A percentile compares a stretch with the other conserved stretches of the same genome.
Evolutionary conservation across 2,329 filamentous ascomycete species (phyloP).

Genomic region (Colletotrichum horii): DNA sequence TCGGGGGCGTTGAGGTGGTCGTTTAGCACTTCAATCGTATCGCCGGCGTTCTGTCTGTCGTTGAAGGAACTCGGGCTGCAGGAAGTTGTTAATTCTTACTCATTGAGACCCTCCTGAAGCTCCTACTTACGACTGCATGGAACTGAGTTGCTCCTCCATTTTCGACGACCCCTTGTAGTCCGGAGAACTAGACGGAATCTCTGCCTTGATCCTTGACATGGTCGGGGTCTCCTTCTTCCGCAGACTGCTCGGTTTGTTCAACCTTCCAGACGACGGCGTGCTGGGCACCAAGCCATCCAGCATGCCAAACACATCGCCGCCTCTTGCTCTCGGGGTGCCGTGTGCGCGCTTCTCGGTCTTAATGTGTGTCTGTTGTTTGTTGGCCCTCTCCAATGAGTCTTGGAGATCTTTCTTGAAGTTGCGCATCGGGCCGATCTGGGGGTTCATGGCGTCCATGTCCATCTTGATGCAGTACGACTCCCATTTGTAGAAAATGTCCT

Average conservation of each 20-base stretch:
- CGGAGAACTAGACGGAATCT: slow-evolving; percentile 49
- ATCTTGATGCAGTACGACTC: slow-evolving; percentile 97
- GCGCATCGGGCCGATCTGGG: slow-evolving; percentile 73
- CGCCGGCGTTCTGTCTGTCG: slow-evolving; percentile 79
- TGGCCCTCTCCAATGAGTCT: slow-evolving; percentile 80
- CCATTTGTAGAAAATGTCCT: slow-evolving; percentile 98
- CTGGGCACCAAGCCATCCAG: slow-evolving; percentile 73
- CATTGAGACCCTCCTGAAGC: background rate
- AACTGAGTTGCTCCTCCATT: slow-evolving; percentile 43
- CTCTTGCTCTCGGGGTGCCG: slow-evolving; percentile 68
- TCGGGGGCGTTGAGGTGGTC: slow-evolving; percentile 71
- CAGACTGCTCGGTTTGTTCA: slow-evolving; percentile 30
- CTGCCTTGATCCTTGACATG: slow-evolving; percentile 49
- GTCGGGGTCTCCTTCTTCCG: slow-evolving; percentile 53
- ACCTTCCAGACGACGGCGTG: slow-evolving; percentile 50
- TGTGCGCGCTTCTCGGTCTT: slow-evolving; percentile 67
- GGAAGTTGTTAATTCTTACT: background rate
- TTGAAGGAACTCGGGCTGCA: slow-evolving; percentile 69
- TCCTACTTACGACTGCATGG: slow-evolving; percentile 41
- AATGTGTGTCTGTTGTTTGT: slow-evolving; percentile 63
- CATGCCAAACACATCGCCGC: slow-evolving; percentile 83
- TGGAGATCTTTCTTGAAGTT: slow-evolving; percentile 88
- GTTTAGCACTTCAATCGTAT: slow-evolving; percentile 85
- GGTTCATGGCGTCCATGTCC: slow-evolving; percentile 77
- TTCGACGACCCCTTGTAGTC: slow-evolving; percentile 45